Percentiles rank a stretch among this genome's conserved stretches.
phyloP scores from a whole-genome alignment of 2,329 filamentous ascomycete genomes.

The Cladosporium velox region DNA sequence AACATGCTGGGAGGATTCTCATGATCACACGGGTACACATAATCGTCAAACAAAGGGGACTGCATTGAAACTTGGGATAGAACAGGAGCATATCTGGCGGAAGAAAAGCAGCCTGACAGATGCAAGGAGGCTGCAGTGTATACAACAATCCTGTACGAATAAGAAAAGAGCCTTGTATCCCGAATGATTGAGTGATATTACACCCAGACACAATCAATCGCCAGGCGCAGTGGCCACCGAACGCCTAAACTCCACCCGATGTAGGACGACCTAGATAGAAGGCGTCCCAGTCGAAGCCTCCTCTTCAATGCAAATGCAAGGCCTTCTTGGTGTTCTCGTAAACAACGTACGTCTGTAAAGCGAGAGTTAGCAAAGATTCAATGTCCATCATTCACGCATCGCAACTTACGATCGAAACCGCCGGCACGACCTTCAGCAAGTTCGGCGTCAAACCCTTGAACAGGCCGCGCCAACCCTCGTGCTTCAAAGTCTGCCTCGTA shows the following conservation, averaged over 20 bases:
- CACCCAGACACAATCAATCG: neutral
- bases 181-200: neutral
- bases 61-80: neutral
- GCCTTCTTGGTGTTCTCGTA: conserved; percentile 86
- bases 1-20: conserved; percentile 63
- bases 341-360: conserved; percentile 68
- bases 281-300: neutral
- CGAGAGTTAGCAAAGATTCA: neutral
- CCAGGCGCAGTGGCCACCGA: neutral
- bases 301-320: conserved; percentile 46
- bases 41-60: neutral
- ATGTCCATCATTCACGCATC: neutral
- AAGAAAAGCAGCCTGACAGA: neutral
- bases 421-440: conserved; percentile 91
- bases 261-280: neutral
- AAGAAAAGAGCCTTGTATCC: conserved; percentile 4
- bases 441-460: conserved; percentile 97
- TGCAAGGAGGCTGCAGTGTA: conserved; percentile 6
- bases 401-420: conserved; percentile 71
- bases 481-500: conserved; percentile 74
- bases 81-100: neutral
- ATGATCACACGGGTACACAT: neutral
- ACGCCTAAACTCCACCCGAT: conserved; percentile 17
- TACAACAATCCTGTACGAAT: conserved; percentile 17
- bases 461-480: conserved; percentile 81